Evolutionary conservation across 2,329 filamentous ascomycete species (phyloP), one percentile per base, ranked within the genome.

Genomic region (Colletotrichum melonis): DNA sequence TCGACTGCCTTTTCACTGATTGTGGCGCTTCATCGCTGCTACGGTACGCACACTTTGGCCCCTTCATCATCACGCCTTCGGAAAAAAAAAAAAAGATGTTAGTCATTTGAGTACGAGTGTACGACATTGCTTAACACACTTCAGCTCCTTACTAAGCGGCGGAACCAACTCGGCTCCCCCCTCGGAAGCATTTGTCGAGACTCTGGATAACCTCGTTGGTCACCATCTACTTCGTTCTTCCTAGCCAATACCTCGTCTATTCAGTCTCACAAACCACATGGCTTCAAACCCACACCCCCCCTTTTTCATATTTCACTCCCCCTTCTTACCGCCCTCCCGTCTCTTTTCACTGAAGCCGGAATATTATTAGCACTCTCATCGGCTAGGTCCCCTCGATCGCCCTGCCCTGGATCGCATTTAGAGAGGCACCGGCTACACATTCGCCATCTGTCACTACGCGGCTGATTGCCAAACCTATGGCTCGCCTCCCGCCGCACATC

Each of bases 391-490:
- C 55, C 55, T 73, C 56, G 55, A 46, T 67, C 63, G 56, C 58
- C 63, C 24, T 56, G 49, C 28, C 28, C 19, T 2, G 19, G 26
- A 46, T 19, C 62, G 28, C 55, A 59, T 24, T 14, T 26, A 32
- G 35, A 57, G 9, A 55, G 22, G 28, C 30, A 57, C 22, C 24
- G 16, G n/a, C 14, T 4, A 4, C 24, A 7, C 52, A 7, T 30
- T 30, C 22, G 38, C 49, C 14, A 66, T 30, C 46, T 46, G 46
- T 67, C 68, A 68, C 54, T 24, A 32, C 42, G 54, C 65, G 66
- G 66, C 66, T 64, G 69, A 69, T 59, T 70, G 70, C 70, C 70
- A 70, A 60, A 69, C 67, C 46, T 69, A 42, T 73, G 59, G 69
- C 55, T 56, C 64, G 65, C 42, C 67, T 60, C 56, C 32, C 68